Conservation (phyloP, 176 grass and related monocot species). For the Urochloa ruziziensis region DNA sequence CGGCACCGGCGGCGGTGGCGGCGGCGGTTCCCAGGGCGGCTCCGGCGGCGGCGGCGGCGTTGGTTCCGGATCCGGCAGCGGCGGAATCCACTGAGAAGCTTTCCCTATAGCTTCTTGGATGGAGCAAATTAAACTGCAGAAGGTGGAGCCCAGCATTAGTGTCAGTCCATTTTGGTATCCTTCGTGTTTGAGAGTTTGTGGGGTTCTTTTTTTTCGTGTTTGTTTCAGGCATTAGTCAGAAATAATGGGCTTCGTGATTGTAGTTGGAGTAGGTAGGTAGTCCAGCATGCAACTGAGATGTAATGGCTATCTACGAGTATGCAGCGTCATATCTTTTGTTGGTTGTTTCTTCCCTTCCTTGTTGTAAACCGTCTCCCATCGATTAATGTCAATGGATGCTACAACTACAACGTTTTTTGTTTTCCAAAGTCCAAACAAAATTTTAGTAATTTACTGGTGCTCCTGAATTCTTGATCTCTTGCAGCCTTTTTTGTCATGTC, state of each 20-base stretch:
- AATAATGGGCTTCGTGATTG: slow-evolving; percentile 27
- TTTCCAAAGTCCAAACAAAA: neutral
- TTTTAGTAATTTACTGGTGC: neutral
- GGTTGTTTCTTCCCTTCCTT: neutral
- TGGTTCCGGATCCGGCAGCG: slow-evolving; percentile 30
- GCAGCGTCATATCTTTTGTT: neutral
- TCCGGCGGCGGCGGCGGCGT: neutral
- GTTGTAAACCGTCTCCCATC: neutral
- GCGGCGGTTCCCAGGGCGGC: slow-evolving; percentile 18
- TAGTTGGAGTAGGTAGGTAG: slow-evolving; percentile 18
- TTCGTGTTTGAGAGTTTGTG: neutral
- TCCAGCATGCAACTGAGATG: neutral
- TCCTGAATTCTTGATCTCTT: neutral
- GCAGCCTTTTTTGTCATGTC: neutral
- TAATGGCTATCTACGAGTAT: slow-evolving; percentile 11
- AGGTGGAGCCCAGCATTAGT: neutral
- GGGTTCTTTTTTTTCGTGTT: neutral
- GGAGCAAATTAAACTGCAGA: neutral
- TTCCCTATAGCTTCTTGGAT: neutral
- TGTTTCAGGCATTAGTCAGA: neutral
- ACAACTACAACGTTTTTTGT: too few species aligned
- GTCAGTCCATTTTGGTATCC: neutral
- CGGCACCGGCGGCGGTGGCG: slow-evolving; percentile 12
- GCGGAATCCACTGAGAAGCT: neutral
- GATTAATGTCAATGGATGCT: neutral